Conservation (phyloP, 768 basidiomycete genomes). For the Tylopilus sp. region DNA sequence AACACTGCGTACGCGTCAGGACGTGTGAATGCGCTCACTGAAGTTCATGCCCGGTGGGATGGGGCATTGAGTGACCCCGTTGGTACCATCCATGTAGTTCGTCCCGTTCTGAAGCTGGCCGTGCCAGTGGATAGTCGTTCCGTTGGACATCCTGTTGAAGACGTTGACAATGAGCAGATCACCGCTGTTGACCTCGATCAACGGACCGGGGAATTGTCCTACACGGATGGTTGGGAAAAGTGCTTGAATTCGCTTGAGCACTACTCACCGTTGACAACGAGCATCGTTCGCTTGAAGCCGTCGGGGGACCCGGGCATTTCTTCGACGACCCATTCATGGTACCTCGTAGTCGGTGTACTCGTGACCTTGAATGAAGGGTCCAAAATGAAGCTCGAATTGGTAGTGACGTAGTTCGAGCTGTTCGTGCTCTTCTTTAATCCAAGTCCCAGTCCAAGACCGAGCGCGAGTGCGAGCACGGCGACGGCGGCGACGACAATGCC, state of each 20-base stretch:
- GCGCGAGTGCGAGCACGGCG: conserved; percentile 20
- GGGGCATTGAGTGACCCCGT: conserved; percentile 47
- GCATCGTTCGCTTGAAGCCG: conserved; percentile 39
- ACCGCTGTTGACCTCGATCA: conserved; percentile 34
- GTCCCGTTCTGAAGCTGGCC: conserved; percentile 42
- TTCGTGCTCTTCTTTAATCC: conserved; percentile 24
- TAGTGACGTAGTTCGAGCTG: conserved; percentile 12
- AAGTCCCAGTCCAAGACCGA: conserved; percentile 29
- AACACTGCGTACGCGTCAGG: neutral
- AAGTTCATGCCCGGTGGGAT: conserved; percentile 48
- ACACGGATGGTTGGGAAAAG: conserved; percentile 4
- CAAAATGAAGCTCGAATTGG: conserved; percentile 30
- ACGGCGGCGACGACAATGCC: conserved; percentile 11
- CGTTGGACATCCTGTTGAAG: conserved; percentile 30
- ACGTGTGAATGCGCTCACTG: conserved; percentile 19
- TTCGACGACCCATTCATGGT: conserved; percentile 41
- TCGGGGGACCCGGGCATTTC: conserved; percentile 39
- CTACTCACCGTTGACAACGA: conserved; percentile 44
- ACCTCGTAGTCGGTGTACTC: conserved; percentile 36
- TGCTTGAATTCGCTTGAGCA: neutral
- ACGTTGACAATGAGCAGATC: conserved; percentile 35
- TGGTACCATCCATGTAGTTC: conserved; percentile 47
- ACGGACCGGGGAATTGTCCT: conserved; percentile 35
- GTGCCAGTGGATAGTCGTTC: conserved; percentile 35
- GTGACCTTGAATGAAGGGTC: conserved; percentile 26